phyloP scores from a whole-genome alignment of 805 yeast species.

The Ogataea philodendri region DNA sequence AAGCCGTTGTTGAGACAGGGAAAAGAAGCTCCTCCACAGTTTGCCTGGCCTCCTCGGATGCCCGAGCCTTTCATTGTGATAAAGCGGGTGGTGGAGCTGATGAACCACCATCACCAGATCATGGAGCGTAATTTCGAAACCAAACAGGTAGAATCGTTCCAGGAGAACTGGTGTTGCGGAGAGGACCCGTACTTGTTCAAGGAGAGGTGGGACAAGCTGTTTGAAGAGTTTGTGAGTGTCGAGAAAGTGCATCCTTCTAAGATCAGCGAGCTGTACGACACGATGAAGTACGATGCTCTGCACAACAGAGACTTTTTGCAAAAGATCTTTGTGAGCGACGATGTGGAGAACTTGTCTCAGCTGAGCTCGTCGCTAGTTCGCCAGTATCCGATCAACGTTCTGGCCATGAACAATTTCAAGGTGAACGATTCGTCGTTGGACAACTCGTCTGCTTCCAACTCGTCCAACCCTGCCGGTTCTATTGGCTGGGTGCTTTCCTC shows the following conservation, averaged over 20 bases:
- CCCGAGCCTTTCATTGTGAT: conserved; percentile 96
- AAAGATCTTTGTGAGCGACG: conserved; percentile 69
- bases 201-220: conserved; percentile 96
- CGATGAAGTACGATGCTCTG: conserved; percentile 97
- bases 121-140: conserved; percentile 77
- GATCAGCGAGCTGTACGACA: conserved; percentile 93
- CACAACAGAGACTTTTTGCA: conserved; percentile 90
- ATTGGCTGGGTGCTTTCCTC: conserved; percentile 65
- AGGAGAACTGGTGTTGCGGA: conserved; percentile 90
- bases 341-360: conserved; percentile 42
- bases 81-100: conserved; percentile 88
- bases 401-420: conserved; percentile 75
- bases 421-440: conserved; percentile 43
- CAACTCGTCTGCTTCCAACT: conserved; percentile 24
- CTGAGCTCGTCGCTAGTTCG: conserved; percentile 54
- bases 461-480: conserved; percentile 52
- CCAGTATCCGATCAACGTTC: conserved; percentile 68
- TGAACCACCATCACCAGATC: conserved; percentile 84
- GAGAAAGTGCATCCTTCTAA: conserved; percentile 98
- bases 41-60: conserved; percentile 98
- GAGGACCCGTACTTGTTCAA: conserved; percentile 88
- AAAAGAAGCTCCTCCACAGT: conserved; percentile 94
- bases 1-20: conserved; percentile 94
- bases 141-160: conserved; percentile 66
- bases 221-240: conserved; percentile 84